Base-by-base conservation (phyloP, 176 grass and related monocot genomes). In the Tillandsia leiboldiana region DNA sequence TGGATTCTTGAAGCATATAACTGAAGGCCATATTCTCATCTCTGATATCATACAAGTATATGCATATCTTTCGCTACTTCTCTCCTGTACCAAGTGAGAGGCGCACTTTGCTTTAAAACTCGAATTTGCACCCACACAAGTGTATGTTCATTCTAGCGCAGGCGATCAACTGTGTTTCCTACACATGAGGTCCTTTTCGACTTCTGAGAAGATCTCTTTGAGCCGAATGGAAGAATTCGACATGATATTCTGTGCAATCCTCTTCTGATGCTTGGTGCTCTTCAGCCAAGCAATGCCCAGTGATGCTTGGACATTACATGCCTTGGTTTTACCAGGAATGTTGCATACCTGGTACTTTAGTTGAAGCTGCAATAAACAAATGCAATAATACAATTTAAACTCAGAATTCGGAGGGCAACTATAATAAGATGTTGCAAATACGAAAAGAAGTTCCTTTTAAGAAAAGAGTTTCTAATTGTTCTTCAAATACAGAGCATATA, bases 241-340 rank as follows among this genome's bases (percentile, higher is more conserved):
- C 57, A 99, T 53, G 15, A 99, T 85, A 64, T 90, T 99, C 63
- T 90, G 92, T 73, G 91, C 83, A 1, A 99, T 89, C 63, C 84
- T 81, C 72, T 99, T 97, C 27, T 75, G 84, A 51, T 97, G 89
- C 48, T 85, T 83, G 2, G 89, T 90, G 79, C 51, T 70, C 74
- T 90, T 97, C 10, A 87, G 76, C 94, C 94, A 97, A 67, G 86
- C 94, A 29, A 97, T 85, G 27, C 89, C 94, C 18, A 97, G 72
- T 48, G 51, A 84, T n/a, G 92, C 87, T 47, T 87, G 84, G n/a
- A 90, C 76, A 24, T 56, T 87, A 66, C 86, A 90, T 9, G 71
- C 84, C 71, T 72, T 92, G 68, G 79, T 73, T 79, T 90, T 89
- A 11, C 83, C 81, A 67, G 89, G 53, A 22, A 92, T 68, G 64